Base-by-base conservation (phyloP, 2,329 filamentous ascomycete species). In the Beauveria bassiana region DNA sequence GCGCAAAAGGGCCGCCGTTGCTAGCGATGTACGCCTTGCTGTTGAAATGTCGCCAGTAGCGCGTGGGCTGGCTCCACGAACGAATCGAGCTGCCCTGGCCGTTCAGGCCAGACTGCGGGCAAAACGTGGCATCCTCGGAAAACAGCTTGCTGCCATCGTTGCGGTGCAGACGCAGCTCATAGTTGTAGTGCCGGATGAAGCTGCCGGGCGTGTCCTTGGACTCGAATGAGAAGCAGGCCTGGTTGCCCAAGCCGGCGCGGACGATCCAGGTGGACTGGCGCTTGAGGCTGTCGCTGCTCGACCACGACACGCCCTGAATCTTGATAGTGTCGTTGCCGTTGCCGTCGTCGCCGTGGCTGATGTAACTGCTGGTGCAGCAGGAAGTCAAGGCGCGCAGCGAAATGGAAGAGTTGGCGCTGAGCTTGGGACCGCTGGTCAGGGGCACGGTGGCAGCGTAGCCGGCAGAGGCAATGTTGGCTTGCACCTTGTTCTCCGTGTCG, bases 91-190 rank as follows among this genome's bases (percentile, higher is more conserved):
- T 79, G 7, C 81, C 83, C 49, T 76, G 68, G 5, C 81, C 80
- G 64, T 70, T 81, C 24, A 87, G 71, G 0, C 79, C 80, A 1
- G 76, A 62, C 69, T 81, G 76, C 0, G 82, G 75, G 68, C 85
- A 87, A 71, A 87, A 87, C 0, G 85, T 87, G 8, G 85, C 83
- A 53, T 87, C 85, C 65, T 87, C 84, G 4, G 72, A 43, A 71
- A 87, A 86, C 57, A 74, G 71, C 74, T 86, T 85, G 61, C 74
- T 75, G 59, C 78, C 78, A 64, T 87, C 85, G 64, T 79, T 78
- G 61, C 78, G 75, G 47, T 74, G 70, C 51, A 87, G 65, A 40
- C 70, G 52, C 1, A 87, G 79, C 31, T 24, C 75, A 57, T 85
- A 87, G 70, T 80, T 68, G 64, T 70, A 75, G 72, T 87, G 84